Evolutionary conservation across 305 asterid species (phyloP).

Genomic region (Vinca major): DNA sequence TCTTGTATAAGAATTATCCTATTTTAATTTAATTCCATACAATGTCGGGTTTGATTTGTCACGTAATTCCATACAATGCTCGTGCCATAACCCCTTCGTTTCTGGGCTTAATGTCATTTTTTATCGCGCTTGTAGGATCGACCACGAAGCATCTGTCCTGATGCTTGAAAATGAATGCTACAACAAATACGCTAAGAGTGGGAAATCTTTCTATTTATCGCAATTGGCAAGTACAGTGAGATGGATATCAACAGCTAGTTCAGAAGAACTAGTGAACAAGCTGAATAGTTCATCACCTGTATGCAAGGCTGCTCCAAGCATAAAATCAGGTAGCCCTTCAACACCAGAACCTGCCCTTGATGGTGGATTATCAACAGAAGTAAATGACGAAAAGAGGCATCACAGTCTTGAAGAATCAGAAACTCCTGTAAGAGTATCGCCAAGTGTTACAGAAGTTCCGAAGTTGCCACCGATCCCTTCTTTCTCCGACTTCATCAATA

Average conservation of each 20-base stretch:
- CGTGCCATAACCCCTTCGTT: too few species aligned
- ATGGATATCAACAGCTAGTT: constrained; percentile 71
- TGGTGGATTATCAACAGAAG: constrained; percentile 12
- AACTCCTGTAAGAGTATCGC: constrained; percentile 14
- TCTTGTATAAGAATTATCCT: background rate
- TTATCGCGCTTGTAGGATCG: constrained; percentile 36
- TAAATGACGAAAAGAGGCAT: constrained; percentile 20
- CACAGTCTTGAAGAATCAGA: constrained; percentile 20
- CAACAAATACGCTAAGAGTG: constrained; percentile 52
- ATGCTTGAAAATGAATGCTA: constrained; percentile 70
- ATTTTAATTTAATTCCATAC: background rate
- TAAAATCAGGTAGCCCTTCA: constrained; percentile 24
- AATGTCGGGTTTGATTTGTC: constrained; percentile 1
- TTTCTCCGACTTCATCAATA: constrained; percentile 65
- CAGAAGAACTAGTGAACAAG: constrained; percentile 39
- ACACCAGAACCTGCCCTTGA: constrained; percentile 24
- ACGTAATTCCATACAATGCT: too few species aligned
- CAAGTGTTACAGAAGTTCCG: constrained; percentile 22
- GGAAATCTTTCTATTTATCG: constrained; percentile 78
- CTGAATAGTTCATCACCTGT: constrained; percentile 27
- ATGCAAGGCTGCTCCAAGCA: constrained; percentile 20
- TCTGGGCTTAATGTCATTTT: too few species aligned
- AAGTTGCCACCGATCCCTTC: constrained; percentile 55
- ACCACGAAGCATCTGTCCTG: constrained; percentile 39
- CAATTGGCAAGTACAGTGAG: constrained; percentile 69